Evolutionary conservation across 1,284 basidiomycete species (phyloP), one percentile per base, ranked within the genome.

Genomic region (Pterula multifida): DNA sequence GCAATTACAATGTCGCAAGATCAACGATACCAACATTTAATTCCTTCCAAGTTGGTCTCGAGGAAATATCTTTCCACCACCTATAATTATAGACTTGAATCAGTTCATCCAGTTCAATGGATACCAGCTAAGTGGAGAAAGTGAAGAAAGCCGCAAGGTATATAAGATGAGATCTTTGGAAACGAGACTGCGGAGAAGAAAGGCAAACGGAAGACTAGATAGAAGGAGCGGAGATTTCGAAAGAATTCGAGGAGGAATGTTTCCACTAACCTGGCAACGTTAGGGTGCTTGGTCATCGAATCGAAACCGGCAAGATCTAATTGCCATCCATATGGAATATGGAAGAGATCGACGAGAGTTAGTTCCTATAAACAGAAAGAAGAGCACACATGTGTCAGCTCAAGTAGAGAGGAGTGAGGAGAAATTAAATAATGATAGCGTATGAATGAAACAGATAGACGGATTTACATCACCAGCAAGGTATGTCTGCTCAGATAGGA

Each of bases 401-500:
- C 17, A 35, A 32, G 28, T 15, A 32, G 28, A 15, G 15, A 32
- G 15, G 15, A 32, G 28, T 6, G 28, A 32, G 28, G 28, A 32
- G 28, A 15, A 32, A 15, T n/a, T 32, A 32, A 15, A 32, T 17
- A 11, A 13, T 4, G 32, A 3, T 13, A 49, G 45, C 45, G 23
- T 24, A 50, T 19, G 26, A 21, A 12, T 26, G 50, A 15, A 45
- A 25, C 48, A 17, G 35, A 45, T 22, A 24, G 39, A 23, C 21
- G 17, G 1, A 57, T 69, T 50, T 49, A 73, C 71, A 55, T 78
- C 63, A 11, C 77, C 77, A 35, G 68, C 74, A 17, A 78, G 54
- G 55, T 72, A 79, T 55, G 70, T 71, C 45, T 73, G 68, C 58
- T 74, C 76, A 53, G 64, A 58, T 23, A 81, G 63, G 51, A 81